phyloP scores from a whole-genome alignment of 371 early-diverging fungal species.

The Dichotomocladium elegans region DNA sequence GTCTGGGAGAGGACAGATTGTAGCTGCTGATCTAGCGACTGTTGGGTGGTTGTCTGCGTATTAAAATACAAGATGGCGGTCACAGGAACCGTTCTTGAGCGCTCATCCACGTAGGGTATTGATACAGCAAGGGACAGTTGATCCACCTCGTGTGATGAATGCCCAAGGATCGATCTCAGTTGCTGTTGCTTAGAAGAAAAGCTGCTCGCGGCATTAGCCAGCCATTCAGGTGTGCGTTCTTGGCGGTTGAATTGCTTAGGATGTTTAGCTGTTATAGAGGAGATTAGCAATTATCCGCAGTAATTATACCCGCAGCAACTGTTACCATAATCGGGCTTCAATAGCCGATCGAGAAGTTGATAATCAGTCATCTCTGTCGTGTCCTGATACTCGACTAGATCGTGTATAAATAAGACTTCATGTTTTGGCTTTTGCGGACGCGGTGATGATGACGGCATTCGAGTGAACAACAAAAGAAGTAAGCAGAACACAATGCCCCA shows the following conservation, averaged over 20 bases:
- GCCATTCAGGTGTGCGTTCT: conserved; percentile 16
- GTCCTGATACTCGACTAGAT: conserved; percentile 19
- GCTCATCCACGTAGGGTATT: conserved; percentile 5
- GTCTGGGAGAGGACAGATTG: conserved; percentile 47
- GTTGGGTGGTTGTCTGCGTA: conserved; percentile 19
- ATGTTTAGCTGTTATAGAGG: neutral
- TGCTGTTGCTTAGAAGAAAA: conserved; percentile 6
- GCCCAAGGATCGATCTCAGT: conserved; percentile 4
- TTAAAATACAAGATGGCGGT: conserved; percentile 43
- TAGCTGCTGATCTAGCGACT: conserved; percentile 35
- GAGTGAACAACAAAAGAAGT: conserved; percentile 1
- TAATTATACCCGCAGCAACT: neutral
- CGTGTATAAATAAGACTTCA: conserved; percentile 8
- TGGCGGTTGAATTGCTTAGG: conserved; percentile 13
- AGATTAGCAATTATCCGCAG: neutral
- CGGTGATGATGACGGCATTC: conserved; percentile 6
- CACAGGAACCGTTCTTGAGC: conserved; percentile 31
- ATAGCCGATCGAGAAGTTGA: conserved; percentile 16
- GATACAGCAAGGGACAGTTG: conserved; percentile 6
- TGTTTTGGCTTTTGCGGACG: neutral
- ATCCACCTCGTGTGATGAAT: conserved; percentile 23
- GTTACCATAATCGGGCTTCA: conserved; percentile 19
- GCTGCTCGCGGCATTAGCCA: neutral
- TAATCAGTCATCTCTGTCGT: conserved; percentile 29
- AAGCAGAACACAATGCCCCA: conserved; percentile 1